Evolutionary conservation across 1,284 basidiomycete genomes (phyloP).

Genomic region (Ganoderma resinaceum): DNA sequence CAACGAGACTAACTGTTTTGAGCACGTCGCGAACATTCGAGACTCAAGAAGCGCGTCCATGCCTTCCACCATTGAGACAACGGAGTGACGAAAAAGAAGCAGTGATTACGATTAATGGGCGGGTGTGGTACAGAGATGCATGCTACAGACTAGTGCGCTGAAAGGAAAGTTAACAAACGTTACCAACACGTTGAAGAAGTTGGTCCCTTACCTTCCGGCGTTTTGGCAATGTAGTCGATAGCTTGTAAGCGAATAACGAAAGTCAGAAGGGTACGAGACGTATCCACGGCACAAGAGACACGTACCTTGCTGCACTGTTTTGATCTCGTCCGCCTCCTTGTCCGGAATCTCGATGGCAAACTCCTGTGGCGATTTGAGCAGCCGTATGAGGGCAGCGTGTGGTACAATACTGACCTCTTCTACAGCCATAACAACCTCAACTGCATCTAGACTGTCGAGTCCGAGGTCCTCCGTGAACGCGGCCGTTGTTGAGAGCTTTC

Average conservation of each 20-base stretch:
- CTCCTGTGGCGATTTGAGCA: conserved; percentile 57
- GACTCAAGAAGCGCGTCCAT: conserved; percentile 16
- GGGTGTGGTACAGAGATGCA: conserved; percentile 22
- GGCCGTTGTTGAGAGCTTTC: conserved; percentile 76
- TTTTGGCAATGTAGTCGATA: conserved; percentile 97
- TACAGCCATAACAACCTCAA: conserved; percentile 99
- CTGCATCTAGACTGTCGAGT: conserved; percentile 96
- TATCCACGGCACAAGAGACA: conserved; percentile 20
- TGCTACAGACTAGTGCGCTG: conserved; percentile 38
- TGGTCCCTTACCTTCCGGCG: conserved; percentile 78
- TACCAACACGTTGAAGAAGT: neutral
- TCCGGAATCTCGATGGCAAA: conserved; percentile 96
- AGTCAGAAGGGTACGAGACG: conserved; percentile 7
- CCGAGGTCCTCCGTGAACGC: conserved; percentile 91
- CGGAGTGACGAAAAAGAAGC: conserved; percentile 17
- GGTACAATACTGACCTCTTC: conserved; percentile 79
- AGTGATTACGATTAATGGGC: conserved; percentile 27
- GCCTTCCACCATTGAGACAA: conserved; percentile 16
- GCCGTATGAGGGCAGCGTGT: neutral
- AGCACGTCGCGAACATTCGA: conserved; percentile 18
- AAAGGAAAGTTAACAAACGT: conserved; percentile 19
- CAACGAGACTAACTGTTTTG: conserved; percentile 19
- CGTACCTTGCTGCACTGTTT: conserved; percentile 91
- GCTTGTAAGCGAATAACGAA: conserved; percentile 54
- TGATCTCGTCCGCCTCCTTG: conserved; percentile 97